Percentiles rank a stretch among this genome's conserved stretches.
phyloP scores from a whole-genome alignment of 106 monocot genomes.

The Allium sativum region DNA sequence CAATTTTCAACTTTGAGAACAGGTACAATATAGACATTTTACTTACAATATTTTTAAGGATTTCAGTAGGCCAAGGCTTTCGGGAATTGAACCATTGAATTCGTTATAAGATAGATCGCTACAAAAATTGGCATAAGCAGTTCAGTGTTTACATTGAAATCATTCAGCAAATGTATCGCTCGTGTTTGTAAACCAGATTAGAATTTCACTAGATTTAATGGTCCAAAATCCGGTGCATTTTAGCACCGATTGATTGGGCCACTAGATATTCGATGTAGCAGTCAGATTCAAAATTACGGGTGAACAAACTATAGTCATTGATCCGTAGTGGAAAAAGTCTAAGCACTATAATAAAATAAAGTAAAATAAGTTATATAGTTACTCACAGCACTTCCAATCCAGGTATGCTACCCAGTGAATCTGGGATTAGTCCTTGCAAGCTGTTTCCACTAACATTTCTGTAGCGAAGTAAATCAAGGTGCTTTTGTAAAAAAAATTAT shows the following conservation, averaged over 20 bases:
- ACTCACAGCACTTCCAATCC: slow-evolving; percentile 71
- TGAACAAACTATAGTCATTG: too few species aligned
- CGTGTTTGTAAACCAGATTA: too few species aligned
- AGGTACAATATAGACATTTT: not conserved
- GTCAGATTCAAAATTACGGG: too few species aligned
- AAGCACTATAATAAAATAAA: too few species aligned
- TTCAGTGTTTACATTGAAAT: not conserved
- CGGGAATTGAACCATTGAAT: slow-evolving; percentile 88
- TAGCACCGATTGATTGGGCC: too few species aligned
- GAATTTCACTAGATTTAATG: too few species aligned
- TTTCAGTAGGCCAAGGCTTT: slow-evolving; percentile 56
- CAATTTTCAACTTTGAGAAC: not conserved
- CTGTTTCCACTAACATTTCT: slow-evolving; percentile 94
- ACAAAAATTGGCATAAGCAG: not conserved
- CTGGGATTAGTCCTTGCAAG: slow-evolving; percentile 70
- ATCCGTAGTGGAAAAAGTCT: too few species aligned
- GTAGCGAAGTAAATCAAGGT: not conserved
- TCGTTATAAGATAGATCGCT: slow-evolving; percentile 92
- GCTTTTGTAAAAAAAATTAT: not conserved
- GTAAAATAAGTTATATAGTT: not conserved
- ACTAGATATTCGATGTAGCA: too few species aligned
- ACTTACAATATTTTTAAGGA: slow-evolving; percentile 69
- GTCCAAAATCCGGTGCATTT: too few species aligned
- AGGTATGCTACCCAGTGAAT: slow-evolving; percentile 57
- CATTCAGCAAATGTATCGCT: too few species aligned